Base-by-base conservation (phyloP, 148 eudicot species). In the Nepenthes mirabilis region DNA sequence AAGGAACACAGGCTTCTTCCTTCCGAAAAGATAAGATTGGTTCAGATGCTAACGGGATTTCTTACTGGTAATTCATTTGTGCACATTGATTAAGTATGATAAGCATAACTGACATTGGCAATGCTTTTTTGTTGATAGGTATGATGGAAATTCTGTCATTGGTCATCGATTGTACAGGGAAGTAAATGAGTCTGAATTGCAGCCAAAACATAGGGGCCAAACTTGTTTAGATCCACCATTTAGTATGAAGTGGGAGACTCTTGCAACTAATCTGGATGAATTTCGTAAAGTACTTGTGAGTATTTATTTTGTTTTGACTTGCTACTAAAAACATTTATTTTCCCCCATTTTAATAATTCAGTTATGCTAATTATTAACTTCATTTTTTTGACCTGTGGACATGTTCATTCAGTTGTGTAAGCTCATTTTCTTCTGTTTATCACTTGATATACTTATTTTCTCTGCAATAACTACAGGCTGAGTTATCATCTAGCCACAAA, bases 241-340 rank as follows among this genome's bases (percentile, higher is more conserved):
- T 23, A 52, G 62, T 66, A 57, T 63, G 62, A 69, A 82, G 59
- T 89, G 95, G 96, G 87, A 89, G 69, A 82, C 88, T 70, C 82
- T 89, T 68, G 99, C 99, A 36, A 86, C 96, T 37, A 86, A 86
- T 75, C 83, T 88, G 59, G 91, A 88, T 14, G 96, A 84, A 68
- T 93, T 93, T 63, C 78, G 60, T n/a, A 63, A 72, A 72, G 71
- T 89, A 60, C 71, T 75, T 85, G 99, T 93, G 72, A 63, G 87
- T 47, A 34, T 11, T 33, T 47, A 56, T 34, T 55, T 61, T 33
- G 34, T 63, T 43, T 13, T 6, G 1, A 10, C 37, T 40, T 40
- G 45, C 45, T 3, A 52, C 23, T 11, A 50, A n/a, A 52, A 1
- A 52, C 14, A 52, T 52, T 32, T 5, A 13, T 52, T 52, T 23